Base-by-base conservation (phyloP, 75 land plant genomes). In the Ceratopteris richardii region DNA sequence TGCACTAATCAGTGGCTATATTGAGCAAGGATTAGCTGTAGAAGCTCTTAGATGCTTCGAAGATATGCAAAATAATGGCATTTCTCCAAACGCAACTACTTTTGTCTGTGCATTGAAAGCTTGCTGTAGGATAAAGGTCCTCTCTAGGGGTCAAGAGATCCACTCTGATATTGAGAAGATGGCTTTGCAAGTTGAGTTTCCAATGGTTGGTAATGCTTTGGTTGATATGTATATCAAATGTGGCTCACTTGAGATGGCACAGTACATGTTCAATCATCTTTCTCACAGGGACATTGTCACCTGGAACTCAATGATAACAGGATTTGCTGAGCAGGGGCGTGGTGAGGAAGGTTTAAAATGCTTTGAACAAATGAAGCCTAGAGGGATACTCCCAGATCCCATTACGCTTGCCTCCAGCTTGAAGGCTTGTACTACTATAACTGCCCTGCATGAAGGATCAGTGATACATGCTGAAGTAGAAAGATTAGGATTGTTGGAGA, bases 341-440 rank as follows among this genome's bases (percentile, higher is more conserved):
- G 55, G 30, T n/a, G 41, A 50, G 24, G 70, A 69, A 41, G 74
- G 67, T 10, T 51, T 81, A 28, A 16, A 42, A 7, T 47, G 54
- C 50, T 74, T 69, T 59, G 54, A 23, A 31, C 66, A 59, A n/a
- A 77, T 78, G 81, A 31, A 55, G 37, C 28, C 29, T 14, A 42
- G 31, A 29, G 20, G 63, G 28, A 13, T 76, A 0, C 55, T 37
- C 9, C 78, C 78, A 1, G 60, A 72, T 39, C 58, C 60, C 11
- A 3, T 67, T 11, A 78, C 78, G 44, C 61, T 78, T 71, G 62
- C 66, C 19, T 69, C 69, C 64, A 27, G 67, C 31, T 51, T 82
- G 51, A 64, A 67, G 14, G 72, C 61, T 10, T 75, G 78, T 61
- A 57, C 56, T 13, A 44, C 13, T 40, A 18, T 25, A 13, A 67